These are phyloP conservation scores for Pilatotrama ljubarskyi DNA, from an alignment of 768 basidiomycete genomes.

Conservation along the genomic window DNA sequence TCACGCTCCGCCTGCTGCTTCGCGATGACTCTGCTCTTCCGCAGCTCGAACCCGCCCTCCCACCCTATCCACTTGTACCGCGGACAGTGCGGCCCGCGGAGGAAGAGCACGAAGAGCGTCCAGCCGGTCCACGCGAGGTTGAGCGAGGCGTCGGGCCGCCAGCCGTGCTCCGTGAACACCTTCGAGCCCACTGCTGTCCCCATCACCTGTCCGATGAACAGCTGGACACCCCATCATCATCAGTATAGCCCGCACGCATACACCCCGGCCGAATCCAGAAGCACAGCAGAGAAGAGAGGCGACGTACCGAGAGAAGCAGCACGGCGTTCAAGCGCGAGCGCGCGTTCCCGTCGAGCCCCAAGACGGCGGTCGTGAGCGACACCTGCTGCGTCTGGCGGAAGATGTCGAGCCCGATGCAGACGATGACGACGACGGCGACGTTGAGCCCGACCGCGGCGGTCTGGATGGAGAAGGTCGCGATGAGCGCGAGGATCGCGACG, in stretches of 20 bases:
- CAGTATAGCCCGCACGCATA: no score
- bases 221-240: conserved; percentile 19
- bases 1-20: background rate
- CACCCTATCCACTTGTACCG: conserved; percentile 66
- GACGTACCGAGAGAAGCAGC: conserved; percentile 62
- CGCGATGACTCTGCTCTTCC: conserved; percentile 6
- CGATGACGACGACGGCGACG: conserved; percentile 69
- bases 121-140: conserved; percentile 59
- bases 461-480: conserved; percentile 62
- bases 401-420: conserved; percentile 70
- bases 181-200: conserved; percentile 75
- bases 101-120: conserved; percentile 55
- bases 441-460: conserved; percentile 68
- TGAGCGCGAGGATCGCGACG: conserved; percentile 46
- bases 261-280: no score
- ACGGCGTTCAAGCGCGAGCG: conserved; percentile 73
- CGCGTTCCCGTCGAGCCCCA: conserved; percentile 13
- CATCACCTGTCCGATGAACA: conserved; percentile 82
- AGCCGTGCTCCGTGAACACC: conserved; percentile 70
- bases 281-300: background rate
- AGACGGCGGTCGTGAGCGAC: conserved; percentile 59
- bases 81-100: conserved; percentile 65
- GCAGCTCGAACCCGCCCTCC: conserved; percentile 46
- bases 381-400: conserved; percentile 78
- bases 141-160: conserved; percentile 64